phyloP scores from a whole-genome alignment of 306 rosid species.

The Gynostemma pentaphyllum region DNA sequence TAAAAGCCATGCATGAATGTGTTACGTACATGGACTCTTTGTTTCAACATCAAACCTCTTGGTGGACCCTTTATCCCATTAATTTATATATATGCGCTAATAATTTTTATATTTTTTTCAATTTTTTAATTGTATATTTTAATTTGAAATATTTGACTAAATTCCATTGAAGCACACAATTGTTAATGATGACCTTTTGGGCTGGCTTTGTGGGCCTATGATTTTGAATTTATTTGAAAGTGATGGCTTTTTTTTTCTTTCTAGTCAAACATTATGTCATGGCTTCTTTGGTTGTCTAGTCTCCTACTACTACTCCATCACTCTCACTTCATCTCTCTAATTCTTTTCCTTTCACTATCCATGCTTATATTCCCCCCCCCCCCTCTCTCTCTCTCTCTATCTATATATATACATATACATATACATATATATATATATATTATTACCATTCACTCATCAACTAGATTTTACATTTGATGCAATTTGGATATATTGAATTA shows the following conservation, averaged over 20 bases:
- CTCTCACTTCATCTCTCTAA: constrained; percentile 5
- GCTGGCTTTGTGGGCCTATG: background rate
- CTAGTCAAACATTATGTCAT: constrained; percentile 13
- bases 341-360: background rate
- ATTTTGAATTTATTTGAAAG: background rate
- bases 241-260: constrained; percentile 5
- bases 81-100: too few relatives aligned
- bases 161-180: too few relatives aligned
- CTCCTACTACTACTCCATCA: constrained; percentile 5
- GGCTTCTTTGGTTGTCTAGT: background rate
- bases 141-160: background rate
- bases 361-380: background rate
- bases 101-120: background rate
- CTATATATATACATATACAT: background rate
- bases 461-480: too few relatives aligned
- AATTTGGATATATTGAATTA: too few relatives aligned
- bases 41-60: background rate
- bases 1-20: constrained; percentile 7
- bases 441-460: too few relatives aligned
- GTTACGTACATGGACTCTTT: constrained; percentile 9
- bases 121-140: background rate
- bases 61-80: background rate
- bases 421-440: too few relatives aligned
- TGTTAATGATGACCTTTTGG: constrained; percentile 8
- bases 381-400: background rate